Evolutionary conservation across 805 yeast species (phyloP).

Genomic region (Metschnikowia matae): DNA sequence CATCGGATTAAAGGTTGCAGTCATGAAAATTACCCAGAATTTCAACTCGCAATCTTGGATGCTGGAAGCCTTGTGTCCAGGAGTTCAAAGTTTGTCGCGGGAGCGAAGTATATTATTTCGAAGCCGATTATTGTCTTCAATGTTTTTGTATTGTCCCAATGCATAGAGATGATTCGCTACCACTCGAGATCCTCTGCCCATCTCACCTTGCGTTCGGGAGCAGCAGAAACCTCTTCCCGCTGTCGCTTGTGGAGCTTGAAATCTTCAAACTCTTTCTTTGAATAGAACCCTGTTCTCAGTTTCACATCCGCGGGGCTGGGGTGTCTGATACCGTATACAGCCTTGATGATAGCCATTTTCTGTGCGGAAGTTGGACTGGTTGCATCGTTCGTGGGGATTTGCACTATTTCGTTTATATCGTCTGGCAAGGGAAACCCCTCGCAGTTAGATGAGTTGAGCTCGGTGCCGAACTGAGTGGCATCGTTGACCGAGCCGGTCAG

Average conservation of each 20-base stretch:
- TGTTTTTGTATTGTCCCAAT: slow-evolving; percentile 1
- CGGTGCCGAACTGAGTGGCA: slow-evolving; percentile 68
- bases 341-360: slow-evolving; percentile 42
- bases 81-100: not conserved
- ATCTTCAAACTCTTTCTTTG: slow-evolving; percentile 24
- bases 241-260: slow-evolving; percentile 12
- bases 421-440: slow-evolving; percentile 62
- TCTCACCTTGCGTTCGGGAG: slow-evolving; percentile 21
- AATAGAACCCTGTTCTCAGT: slow-evolving; percentile 25
- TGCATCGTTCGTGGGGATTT: slow-evolving; percentile 47
- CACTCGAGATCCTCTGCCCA: slow-evolving; percentile 37
- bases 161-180: slow-evolving; percentile 13
- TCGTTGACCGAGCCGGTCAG: slow-evolving; percentile 57
- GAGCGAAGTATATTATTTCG: not conserved
- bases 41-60: too few relatives aligned
- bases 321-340: slow-evolving; percentile 13
- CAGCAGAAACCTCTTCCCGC: slow-evolving; percentile 19
- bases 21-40: not conserved
- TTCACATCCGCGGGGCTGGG: not conserved
- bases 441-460: slow-evolving; percentile 57
- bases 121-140: not conserved
- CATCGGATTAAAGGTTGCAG: not conserved
- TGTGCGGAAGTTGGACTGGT: slow-evolving; percentile 10
- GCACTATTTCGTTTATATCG: slow-evolving; percentile 52
- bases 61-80: not conserved